Conservation (phyloP, 129 eudicot genomes). For the Arctium minus region DNA sequence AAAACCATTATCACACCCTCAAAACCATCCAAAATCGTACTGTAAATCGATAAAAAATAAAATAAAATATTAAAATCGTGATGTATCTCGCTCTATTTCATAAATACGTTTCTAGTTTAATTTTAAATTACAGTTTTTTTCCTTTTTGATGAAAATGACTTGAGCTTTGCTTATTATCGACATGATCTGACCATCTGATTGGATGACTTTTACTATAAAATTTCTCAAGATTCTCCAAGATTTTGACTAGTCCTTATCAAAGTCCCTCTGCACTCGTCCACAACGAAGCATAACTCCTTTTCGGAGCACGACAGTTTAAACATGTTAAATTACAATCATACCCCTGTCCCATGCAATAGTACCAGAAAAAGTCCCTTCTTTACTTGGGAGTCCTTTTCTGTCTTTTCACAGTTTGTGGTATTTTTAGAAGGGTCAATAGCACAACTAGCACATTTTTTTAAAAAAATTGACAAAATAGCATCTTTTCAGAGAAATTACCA, state of each 20-base stretch:
- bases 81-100: no score
- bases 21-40: no score
- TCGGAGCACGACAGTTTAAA: conserved; percentile 20
- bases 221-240: conserved; percentile 21
- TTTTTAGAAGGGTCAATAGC: no score
- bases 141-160: conserved; percentile 29
- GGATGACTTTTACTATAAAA: conserved; percentile 19
- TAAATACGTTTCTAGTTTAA: no score
- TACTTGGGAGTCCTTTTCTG: conserved; percentile 31
- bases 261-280: conserved; percentile 21
- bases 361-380: conserved; percentile 32
- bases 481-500: no score
- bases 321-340: conserved; percentile 32
- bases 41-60: no score
- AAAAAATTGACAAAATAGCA: no score
- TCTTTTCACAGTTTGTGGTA: conserved; percentile 13
- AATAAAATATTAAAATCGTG: no score
- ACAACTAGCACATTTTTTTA: no score
- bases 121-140: no score
- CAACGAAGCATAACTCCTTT: conserved; percentile 6
- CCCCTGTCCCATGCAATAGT: conserved; percentile 48
- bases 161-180: conserved; percentile 29
- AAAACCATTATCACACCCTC: no score
- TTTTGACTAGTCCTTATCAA: conserved; percentile 29
- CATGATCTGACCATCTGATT: conserved; percentile 43